Percentiles rank a stretch among this genome's conserved stretches.
phyloP scores from a whole-genome alignment of 2,329 filamentous ascomycete species.

The Aureobasidium sp. region DNA sequence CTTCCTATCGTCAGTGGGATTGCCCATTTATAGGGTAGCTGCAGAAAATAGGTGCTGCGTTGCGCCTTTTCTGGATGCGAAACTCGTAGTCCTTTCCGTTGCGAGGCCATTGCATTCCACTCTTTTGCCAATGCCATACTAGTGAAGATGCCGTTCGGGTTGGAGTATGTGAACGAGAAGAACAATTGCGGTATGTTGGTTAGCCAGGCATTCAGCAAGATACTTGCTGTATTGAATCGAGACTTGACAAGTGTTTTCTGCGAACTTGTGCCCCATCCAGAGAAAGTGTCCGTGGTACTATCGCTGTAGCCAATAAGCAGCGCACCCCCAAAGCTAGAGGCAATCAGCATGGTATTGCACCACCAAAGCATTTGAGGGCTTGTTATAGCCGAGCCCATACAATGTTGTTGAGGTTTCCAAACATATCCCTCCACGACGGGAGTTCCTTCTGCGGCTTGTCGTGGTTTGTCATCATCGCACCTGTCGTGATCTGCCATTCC shows the following conservation, averaged over 20 bases:
- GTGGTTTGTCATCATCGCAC: neutral
- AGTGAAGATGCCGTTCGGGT: neutral
- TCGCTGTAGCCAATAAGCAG: neutral
- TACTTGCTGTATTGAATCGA: neutral
- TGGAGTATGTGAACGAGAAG: neutral
- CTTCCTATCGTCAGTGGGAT: neutral
- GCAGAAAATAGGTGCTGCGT: neutral
- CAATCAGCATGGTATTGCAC: neutral
- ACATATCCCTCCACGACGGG: neutral
- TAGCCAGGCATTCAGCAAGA: neutral
- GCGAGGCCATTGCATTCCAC: neutral
- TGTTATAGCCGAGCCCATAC: neutral
- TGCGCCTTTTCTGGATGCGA: neutral
- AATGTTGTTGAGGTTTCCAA: neutral
- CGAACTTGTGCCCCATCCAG: neutral
- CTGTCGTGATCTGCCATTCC: neutral
- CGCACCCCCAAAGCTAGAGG: neutral
- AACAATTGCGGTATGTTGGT: neutral
- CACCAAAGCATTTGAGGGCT: neutral
- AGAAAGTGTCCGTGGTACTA: neutral
- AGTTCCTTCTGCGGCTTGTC: neutral
- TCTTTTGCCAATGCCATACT: neutral
- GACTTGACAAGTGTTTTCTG: neutral
- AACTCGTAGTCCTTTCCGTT: neutral
- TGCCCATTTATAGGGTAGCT: neutral